These are phyloP conservation scores for Meripilus lineatus DNA, from an alignment of 1,284 basidiomycete species.

Conservation along the genomic window DNA sequence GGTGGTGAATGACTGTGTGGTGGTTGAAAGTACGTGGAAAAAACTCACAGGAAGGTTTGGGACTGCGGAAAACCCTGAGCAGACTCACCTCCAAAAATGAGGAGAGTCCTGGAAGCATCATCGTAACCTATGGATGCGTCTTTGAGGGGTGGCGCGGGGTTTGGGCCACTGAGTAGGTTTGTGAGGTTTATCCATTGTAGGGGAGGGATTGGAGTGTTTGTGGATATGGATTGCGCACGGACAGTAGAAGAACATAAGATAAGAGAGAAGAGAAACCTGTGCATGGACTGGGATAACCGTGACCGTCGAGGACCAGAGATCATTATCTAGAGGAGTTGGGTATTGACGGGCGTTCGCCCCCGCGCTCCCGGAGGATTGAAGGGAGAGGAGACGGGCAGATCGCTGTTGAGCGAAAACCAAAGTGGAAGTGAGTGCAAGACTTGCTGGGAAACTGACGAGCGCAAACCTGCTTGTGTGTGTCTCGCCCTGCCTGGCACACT, in stretches of 20 bases:
- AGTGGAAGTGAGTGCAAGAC: too few species aligned
- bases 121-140: slow-evolving; percentile 62
- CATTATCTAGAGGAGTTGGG: not conserved
- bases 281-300: not conserved
- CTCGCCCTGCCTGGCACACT: too few species aligned
- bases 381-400: not conserved
- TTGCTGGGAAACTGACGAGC: too few species aligned
- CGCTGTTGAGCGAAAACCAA: too few species aligned
- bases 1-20: slow-evolving; percentile 1
- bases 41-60: slow-evolving; percentile 60
- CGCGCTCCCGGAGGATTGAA: not conserved
- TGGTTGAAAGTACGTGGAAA: not conserved
- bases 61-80: slow-evolving; percentile 56
- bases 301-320: not conserved
- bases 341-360: not conserved
- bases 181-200: slow-evolving; percentile 70
- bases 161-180: slow-evolving; percentile 44
- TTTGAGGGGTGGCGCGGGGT: slow-evolving; percentile 55
- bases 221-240: slow-evolving; percentile 30
- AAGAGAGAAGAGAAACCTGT: not conserved
- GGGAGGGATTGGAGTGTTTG: slow-evolving; percentile 32
- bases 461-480: too few species aligned
- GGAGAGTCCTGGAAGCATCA: slow-evolving; percentile 43
- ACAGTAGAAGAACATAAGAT: slow-evolving; percentile 13
- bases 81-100: slow-evolving; percentile 75